Conservation (phyloP, 352 stramenopile genomes). For the Phytophthora crassamura region DNA sequence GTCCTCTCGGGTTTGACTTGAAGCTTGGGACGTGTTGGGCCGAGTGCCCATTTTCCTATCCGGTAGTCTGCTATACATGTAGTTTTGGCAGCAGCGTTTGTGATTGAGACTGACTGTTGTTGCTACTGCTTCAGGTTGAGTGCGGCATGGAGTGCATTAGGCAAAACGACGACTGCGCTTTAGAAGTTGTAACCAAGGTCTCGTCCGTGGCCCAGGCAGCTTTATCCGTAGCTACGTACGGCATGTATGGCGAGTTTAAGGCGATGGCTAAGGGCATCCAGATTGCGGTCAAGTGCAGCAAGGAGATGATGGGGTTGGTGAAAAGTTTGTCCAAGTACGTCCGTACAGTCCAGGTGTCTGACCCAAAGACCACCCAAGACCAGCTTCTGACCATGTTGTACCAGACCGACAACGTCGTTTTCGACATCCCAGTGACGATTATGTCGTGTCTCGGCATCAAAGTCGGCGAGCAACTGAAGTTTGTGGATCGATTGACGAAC, state of each 20-base stretch:
- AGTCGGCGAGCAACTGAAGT: slow-evolving; percentile 15
- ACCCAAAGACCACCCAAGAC: slow-evolving; percentile 31
- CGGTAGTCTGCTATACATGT: too few relatives aligned
- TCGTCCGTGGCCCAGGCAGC: slow-evolving; percentile 4
- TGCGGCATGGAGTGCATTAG: slow-evolving; percentile 36
- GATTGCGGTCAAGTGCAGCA: slow-evolving; percentile 26
- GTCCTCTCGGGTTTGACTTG: slow-evolving; percentile 18
- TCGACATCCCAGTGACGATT: slow-evolving; percentile 42
- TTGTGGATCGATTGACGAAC: slow-evolving; percentile 27
- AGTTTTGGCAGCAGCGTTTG: too few relatives aligned
- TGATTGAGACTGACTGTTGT: too few relatives aligned
- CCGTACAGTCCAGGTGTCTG: slow-evolving; percentile 19
- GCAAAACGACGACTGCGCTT: slow-evolving; percentile 14
- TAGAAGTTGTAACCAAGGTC: slow-evolving; percentile 14
- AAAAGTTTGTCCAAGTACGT: slow-evolving; percentile 24
- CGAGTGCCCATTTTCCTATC: slow-evolving; percentile 30
- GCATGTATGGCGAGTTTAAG: slow-evolving; percentile 15
- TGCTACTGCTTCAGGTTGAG: background rate
- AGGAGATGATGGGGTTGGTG: slow-evolving; percentile 25
- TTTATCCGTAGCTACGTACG: slow-evolving; percentile 7
- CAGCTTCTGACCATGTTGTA: slow-evolving; percentile 34
- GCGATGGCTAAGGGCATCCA: slow-evolving; percentile 11
- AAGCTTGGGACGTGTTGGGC: slow-evolving; percentile 31
- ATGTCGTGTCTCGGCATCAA: slow-evolving; percentile 31
- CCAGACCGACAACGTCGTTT: slow-evolving; percentile 33